Percentiles rank a stretch among this genome's conserved stretches.
Conservation (phyloP, 1,139 yeast species). For the Suzukiozyma palmioleophila region DNA sequence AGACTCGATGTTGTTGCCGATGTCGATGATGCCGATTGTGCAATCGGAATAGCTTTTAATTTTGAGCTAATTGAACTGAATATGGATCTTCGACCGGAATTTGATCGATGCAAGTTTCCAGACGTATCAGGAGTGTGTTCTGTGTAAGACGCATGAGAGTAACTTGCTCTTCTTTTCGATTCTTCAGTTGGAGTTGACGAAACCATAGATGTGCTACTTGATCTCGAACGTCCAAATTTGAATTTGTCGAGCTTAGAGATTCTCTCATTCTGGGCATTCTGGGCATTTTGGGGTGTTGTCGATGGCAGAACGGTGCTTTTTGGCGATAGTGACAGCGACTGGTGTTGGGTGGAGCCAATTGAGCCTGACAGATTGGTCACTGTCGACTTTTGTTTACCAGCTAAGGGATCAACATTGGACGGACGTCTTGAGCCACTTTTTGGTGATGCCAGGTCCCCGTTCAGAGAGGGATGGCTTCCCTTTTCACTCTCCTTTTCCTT, state of each 20-base stretch:
- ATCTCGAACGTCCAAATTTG: conserved; percentile 28
- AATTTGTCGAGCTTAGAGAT: conserved; percentile 21
- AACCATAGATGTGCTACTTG: conserved; percentile 23
- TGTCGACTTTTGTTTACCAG: no score
- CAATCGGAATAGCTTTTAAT: conserved; percentile 27
- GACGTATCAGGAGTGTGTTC: conserved; percentile 9
- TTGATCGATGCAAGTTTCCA: conserved; percentile 19
- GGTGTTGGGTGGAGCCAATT: neutral
- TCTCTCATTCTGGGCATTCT: conserved; percentile 2
- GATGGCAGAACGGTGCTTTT: conserved; percentile 3
- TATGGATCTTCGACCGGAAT: conserved; percentile 35
- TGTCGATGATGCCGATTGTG: conserved; percentile 6
- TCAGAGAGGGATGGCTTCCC: no score
- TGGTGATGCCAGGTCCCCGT: no score
- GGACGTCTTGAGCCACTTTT: neutral
- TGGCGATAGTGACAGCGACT: neutral
- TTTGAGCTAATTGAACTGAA: conserved; percentile 55
- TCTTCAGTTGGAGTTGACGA: conserved; percentile 18
- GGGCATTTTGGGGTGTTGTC: conserved; percentile 1
- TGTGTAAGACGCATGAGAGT: conserved; percentile 11
- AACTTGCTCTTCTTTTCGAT: conserved; percentile 8
- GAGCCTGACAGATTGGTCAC: no score
- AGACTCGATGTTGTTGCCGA: conserved; percentile 8
- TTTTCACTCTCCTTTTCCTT: conserved; percentile 3
- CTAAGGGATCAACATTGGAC: neutral